phyloP scores from a whole-genome alignment of 805 yeast species.

The Zygosaccharomyces bailii region DNA sequence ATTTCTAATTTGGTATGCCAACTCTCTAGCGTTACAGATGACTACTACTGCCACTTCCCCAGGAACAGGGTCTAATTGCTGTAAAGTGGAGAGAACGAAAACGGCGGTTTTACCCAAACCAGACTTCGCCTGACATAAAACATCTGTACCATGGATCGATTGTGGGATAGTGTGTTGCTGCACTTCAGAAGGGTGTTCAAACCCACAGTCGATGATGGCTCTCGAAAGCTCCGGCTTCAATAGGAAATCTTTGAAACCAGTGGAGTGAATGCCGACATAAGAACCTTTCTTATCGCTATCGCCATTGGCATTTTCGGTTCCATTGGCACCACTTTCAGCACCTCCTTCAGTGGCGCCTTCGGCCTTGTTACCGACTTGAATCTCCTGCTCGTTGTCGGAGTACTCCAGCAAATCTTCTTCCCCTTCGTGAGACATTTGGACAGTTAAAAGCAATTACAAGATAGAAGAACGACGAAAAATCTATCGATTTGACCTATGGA shows the following conservation, averaged over 20 bases:
- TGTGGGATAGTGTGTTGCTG: constrained; percentile 99
- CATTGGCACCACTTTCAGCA: constrained; percentile 26
- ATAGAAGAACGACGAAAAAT: neutral
- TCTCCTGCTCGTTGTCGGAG: constrained; percentile 96
- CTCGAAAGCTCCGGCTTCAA: constrained; percentile 95
- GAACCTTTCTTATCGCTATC: constrained; percentile 90
- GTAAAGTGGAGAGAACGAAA: constrained; percentile 90
- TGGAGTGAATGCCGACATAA: constrained; percentile 96
- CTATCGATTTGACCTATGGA: neutral
- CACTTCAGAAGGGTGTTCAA: constrained; percentile 99
- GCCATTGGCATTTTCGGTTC: constrained; percentile 41
- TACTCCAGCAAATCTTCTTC: constrained; percentile 99
- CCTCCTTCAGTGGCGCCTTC: constrained; percentile 22
- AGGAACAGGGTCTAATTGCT: constrained; percentile 94
- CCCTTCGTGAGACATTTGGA: constrained; percentile 83
- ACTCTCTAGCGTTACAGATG: constrained; percentile 96
- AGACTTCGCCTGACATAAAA: constrained; percentile 97
- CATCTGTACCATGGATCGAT: constrained; percentile 96
- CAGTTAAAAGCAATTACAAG: neutral
- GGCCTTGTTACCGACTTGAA: constrained; percentile 55
- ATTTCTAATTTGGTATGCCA: constrained; percentile 96
- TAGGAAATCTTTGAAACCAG: constrained; percentile 96
- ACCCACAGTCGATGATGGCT: constrained; percentile 98
- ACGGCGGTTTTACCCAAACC: constrained; percentile 99
- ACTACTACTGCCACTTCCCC: constrained; percentile 95